Percentiles rank a stretch among this genome's conserved stretches.
phyloP scores from a whole-genome alignment of 371 early-diverging fungal species.

The Rhizomucor miehei region DNA sequence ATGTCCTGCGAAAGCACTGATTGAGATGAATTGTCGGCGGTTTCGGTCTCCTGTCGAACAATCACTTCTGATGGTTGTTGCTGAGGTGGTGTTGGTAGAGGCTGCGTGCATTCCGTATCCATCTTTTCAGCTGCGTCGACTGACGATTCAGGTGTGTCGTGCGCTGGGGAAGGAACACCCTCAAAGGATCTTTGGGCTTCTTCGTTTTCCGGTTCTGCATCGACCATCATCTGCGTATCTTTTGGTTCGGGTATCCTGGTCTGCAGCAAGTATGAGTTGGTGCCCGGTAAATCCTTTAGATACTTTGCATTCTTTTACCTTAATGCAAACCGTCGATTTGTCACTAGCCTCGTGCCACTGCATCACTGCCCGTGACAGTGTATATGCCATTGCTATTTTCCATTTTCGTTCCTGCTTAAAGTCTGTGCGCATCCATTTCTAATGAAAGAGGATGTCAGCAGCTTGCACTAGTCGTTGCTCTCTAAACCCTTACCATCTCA shows the following conservation, averaged over 20 bases:
- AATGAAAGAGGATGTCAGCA: background rate
- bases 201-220: background rate
- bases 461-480: background rate
- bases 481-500: constrained; percentile 64
- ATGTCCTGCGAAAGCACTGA: constrained; percentile 18
- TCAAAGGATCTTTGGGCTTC: background rate
- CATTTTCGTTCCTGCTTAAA: constrained; percentile 84
- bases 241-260: no score
- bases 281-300: background rate
- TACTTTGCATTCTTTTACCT: constrained; percentile 29
- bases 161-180: background rate
- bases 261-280: no score
- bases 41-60: background rate
- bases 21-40: background rate
- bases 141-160: background rate
- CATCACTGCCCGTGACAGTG: constrained; percentile 70
- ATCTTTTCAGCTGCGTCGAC: background rate
- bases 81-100: constrained; percentile 20
- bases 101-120: constrained; percentile 3
- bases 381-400: constrained; percentile 77
- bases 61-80: constrained; percentile 5
- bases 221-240: background rate
- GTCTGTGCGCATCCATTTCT: constrained; percentile 85
- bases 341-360: constrained; percentile 80
- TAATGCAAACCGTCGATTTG: constrained; percentile 67